Conservation (phyloP, 2,329 filamentous ascomycete genomes). For the Lizonia empirigonia region DNA sequence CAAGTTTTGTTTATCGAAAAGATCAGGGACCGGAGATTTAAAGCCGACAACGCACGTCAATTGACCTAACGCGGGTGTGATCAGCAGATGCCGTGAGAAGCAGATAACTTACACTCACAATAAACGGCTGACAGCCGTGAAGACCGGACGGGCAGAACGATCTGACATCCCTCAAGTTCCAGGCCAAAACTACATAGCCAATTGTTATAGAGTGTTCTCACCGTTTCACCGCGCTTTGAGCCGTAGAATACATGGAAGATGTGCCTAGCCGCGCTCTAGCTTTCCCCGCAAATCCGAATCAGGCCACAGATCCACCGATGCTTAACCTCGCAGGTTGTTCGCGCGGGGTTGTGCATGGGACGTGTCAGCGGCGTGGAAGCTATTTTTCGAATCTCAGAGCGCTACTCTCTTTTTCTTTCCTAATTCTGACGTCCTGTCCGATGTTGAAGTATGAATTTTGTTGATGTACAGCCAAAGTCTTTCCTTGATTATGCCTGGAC, state of each 20-base stretch:
- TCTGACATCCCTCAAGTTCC: background rate
- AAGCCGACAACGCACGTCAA: background rate
- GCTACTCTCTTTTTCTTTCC: slow-evolving; percentile 32
- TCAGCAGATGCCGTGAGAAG: background rate
- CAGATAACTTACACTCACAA: slow-evolving; percentile 1
- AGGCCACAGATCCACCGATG: slow-evolving; percentile 25
- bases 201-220: background rate
- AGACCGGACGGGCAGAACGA: background rate
- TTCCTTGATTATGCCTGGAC: slow-evolving; percentile 48
- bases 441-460: slow-evolving; percentile 42
- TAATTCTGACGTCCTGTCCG: slow-evolving; percentile 36
- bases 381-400: slow-evolving; percentile 18
- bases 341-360: slow-evolving; percentile 39
- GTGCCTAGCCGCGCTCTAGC: slow-evolving; percentile 23
- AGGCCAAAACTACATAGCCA: background rate
- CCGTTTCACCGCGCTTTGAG: background rate
- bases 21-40: too few relatives aligned
- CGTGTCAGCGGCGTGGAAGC: slow-evolving; percentile 24
- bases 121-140: background rate
- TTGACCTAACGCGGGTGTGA: too few relatives aligned
- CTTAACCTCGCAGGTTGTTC: slow-evolving; percentile 7
- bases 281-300: slow-evolving; percentile 37
- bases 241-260: slow-evolving; percentile 8
- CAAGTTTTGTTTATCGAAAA: too few relatives aligned
- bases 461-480: slow-evolving; percentile 44